These are phyloP conservation scores for Scenedesmus sp. DNA, from an alignment of 163 green algal species.

Conservation along the genomic window DNA sequence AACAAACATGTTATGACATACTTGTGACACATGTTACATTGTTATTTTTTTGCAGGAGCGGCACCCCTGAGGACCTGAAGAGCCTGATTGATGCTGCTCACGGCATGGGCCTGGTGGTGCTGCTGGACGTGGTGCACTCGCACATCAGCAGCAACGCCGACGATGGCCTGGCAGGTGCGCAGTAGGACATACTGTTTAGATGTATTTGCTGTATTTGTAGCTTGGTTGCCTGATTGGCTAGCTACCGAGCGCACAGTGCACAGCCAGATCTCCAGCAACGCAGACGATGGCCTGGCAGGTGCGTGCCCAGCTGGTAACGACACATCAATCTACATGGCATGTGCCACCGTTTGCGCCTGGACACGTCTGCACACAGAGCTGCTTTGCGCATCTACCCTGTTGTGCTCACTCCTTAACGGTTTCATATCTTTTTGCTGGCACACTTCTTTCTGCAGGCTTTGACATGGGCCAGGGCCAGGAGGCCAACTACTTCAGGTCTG, in stretches of 20 bases:
- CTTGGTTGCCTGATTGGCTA: no score
- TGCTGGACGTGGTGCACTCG: conserved; percentile 95
- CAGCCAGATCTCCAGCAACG: conserved; percentile 89
- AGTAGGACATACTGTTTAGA: neutral
- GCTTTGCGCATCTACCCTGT: no score
- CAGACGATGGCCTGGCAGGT: conserved; percentile 84
- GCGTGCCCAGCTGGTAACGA: no score
- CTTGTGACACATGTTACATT: no score
- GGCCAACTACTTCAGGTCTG: conserved; percentile 86
- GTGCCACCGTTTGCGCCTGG: no score
- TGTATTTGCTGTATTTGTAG: no score
- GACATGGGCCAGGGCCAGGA: conserved; percentile 85
- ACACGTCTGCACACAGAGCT: no score
- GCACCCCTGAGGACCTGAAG: conserved; percentile 96
- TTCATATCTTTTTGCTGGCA: neutral
- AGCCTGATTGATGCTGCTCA: conserved; percentile 89
- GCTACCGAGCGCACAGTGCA: conserved; percentile 70
- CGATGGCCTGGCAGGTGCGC: conserved; percentile 83
- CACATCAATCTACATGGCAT: no score
- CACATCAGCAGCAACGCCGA: conserved; percentile 89
- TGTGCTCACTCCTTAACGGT: neutral
- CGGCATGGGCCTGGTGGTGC: conserved; percentile 83
- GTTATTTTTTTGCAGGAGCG: conserved; percentile 64
- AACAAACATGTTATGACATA: conserved; percentile 2
- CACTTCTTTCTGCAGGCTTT: conserved; percentile 64